Evolutionary conservation across 129 eudicot species (phyloP).

Genomic region (Flaveria sonorensis): DNA sequence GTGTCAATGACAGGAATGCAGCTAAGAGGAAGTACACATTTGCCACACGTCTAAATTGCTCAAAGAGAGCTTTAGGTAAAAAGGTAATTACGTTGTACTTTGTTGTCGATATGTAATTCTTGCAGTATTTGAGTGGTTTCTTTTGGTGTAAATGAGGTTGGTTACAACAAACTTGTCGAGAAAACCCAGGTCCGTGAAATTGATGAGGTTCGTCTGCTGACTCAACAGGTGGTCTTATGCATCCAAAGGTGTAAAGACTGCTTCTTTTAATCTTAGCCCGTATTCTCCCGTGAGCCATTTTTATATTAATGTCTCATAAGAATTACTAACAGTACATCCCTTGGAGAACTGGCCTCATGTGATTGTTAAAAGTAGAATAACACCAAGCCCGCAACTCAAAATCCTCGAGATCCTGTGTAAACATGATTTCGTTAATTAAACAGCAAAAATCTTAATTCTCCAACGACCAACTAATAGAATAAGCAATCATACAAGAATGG

Average conservation of each 20-base stretch:
- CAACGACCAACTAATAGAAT: constrained; percentile 5
- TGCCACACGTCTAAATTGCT: constrained; percentile 97
- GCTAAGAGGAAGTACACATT: constrained; percentile 90
- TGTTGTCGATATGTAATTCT: constrained; percentile 90
- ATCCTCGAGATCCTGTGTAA: constrained; percentile 28
- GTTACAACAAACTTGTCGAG: constrained; percentile 73
- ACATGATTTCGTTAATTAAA: constrained; percentile 12
- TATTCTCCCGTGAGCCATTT: constrained; percentile 78
- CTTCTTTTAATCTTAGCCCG: constrained; percentile 80
- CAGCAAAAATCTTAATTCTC: background rate
- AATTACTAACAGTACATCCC: constrained; percentile 26
- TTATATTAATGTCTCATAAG: background rate
- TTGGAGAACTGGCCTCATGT: background rate
- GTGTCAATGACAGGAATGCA: constrained; percentile 73
- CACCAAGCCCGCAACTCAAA: constrained; percentile 18
- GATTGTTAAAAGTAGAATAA: constrained; percentile 20
- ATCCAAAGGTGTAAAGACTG: constrained; percentile 81
- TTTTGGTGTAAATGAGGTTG: constrained; percentile 70
- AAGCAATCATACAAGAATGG: constrained; percentile 4
- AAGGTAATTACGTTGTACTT: constrained; percentile 81
- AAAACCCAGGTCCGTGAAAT: constrained; percentile 74
- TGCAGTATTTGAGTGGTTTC: constrained; percentile 72
- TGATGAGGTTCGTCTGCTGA: constrained; percentile 57
- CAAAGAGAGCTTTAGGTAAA: constrained; percentile 90
- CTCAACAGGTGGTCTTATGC: constrained; percentile 46